Conservation (phyloP, 768 basidiomycete species). For the Calocybe indica region DNA sequence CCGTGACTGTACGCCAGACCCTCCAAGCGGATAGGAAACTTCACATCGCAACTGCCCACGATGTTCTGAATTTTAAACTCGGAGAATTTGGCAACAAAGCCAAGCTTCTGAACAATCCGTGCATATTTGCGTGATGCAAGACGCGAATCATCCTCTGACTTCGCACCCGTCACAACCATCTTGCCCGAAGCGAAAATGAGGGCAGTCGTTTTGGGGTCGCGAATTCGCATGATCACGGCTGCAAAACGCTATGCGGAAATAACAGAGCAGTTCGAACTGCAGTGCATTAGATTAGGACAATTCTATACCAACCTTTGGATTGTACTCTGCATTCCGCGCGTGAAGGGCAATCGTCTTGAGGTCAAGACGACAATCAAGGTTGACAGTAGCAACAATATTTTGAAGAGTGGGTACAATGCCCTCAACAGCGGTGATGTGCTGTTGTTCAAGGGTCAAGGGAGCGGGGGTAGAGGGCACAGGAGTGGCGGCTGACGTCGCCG, state of each 20-base stretch:
- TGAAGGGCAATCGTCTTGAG: conserved; percentile 98
- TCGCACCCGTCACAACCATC: conserved; percentile 99
- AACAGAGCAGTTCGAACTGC: conserved; percentile 59
- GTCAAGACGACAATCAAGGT: conserved; percentile 93
- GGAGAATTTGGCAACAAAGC: conserved; percentile 98
- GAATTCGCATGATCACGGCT: conserved; percentile 99
- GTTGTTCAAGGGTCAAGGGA: conserved; percentile 81
- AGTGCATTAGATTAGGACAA: conserved; percentile 34
- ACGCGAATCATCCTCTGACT: conserved; percentile 96
- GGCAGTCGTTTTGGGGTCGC: conserved; percentile 98
- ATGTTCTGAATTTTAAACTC: conserved; percentile 99
- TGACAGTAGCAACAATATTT: conserved; percentile 99
- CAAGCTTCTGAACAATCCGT: conserved; percentile 97
- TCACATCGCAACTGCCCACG: conserved; percentile 96
- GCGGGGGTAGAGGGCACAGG: conserved; percentile 63
- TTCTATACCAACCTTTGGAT: conserved; percentile 90
- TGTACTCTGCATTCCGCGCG: conserved; percentile 98
- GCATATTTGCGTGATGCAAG: conserved; percentile 98
- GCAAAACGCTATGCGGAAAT: conserved; percentile 91
- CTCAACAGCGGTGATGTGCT: conserved; percentile 94
- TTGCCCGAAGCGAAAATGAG: conserved; percentile 99
- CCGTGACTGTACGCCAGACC: conserved; percentile 97
- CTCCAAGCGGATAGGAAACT: conserved; percentile 97
- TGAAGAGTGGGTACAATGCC: conserved; percentile 99
- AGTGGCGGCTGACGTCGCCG: conserved; percentile 35